Evolutionary conservation across 192 early-diverging fungal species (phyloP), one percentile per base, ranked within the genome.

Genomic region (Borealophlyctis nickersoniae): DNA sequence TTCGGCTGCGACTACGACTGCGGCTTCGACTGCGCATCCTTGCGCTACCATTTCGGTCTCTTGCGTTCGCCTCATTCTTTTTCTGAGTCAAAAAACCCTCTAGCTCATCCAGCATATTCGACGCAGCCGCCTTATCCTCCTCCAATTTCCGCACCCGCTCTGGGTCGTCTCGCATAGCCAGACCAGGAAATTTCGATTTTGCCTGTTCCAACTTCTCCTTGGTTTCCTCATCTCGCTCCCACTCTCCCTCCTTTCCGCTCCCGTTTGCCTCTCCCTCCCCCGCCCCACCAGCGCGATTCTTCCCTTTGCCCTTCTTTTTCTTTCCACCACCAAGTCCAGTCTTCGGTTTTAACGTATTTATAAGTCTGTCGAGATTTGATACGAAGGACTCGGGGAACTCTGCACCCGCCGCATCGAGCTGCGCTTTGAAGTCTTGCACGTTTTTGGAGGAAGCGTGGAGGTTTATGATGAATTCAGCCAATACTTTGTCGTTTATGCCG

Each of bases 401-500:
- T 26, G 89, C 91, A 28, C 83, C 89, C 22, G 79, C 82, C 52
- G 88, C 81, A 33, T 81, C 72, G 3, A 96, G 78, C 35, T 73
- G 77, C 29, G 71, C 63, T 52, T 89, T 88, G 73, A 94, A 99
- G 23, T 75, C 76, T 32, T 49, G 71, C 14, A 69, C 24, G 50
- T 87, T 74, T 52, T 74, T 80, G 62, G 80, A 82, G 70, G 89
- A 74, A 30, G 82, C 81, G 66, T 99, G 94, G 28, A 96, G 65
- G 63, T 89, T 81, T 36, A 99, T 86, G 48, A 99, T 83, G 65
- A 90, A 99, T 66, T 99, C 96, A 58, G 96, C 93, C 52, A 89
- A 67, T 27, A 85, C 85, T 72, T 92, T 94, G 79, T 97, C 95
- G 36, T 89, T 86, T 62, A 96, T 81, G 7, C 91, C 92, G 33